Conservation (phyloP, 805 yeast genomes). For the Metschnikowia anglica region DNA sequence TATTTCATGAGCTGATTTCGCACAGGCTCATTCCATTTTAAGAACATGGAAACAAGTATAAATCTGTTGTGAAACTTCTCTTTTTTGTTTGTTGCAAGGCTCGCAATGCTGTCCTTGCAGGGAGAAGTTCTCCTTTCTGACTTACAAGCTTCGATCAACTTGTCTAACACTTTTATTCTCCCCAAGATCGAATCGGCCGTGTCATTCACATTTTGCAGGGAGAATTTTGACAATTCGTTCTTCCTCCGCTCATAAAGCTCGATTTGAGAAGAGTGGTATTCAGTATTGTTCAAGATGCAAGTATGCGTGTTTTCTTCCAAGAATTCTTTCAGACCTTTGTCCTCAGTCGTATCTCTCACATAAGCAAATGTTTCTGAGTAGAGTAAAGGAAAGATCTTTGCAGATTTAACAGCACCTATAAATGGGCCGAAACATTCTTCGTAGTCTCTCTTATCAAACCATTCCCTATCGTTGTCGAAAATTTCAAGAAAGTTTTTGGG, state of each 20-base stretch:
- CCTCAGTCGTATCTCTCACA: constrained; percentile 52
- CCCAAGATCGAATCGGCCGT: constrained; percentile 10
- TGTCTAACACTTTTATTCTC: constrained; percentile 18
- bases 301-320: constrained; percentile 32
- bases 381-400: constrained; percentile 60
- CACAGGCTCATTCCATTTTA: constrained; percentile 42
- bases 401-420: constrained; percentile 35
- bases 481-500: constrained; percentile 26
- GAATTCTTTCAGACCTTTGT: constrained; percentile 11
- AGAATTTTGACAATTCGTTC: constrained; percentile 22
- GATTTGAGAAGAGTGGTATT: constrained; percentile 30
- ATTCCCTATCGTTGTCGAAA: constrained; percentile 54
- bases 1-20: constrained; percentile 36
- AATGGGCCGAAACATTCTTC: constrained; percentile 53
- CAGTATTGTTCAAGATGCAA: constrained; percentile 28
- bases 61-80: constrained; percentile 38
- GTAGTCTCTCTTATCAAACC: constrained; percentile 66
- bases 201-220: constrained; percentile 8
- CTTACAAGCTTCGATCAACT: constrained; percentile 13
- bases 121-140: constrained; percentile 7
- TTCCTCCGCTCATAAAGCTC: constrained; percentile 29
- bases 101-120: constrained; percentile 10
- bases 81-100: constrained; percentile 5
- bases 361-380: constrained; percentile 71
- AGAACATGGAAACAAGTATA: constrained; percentile 37